Evolutionary conservation across 345 rosid genomes (phyloP).

Genomic region (Kernera saxatilis): DNA sequence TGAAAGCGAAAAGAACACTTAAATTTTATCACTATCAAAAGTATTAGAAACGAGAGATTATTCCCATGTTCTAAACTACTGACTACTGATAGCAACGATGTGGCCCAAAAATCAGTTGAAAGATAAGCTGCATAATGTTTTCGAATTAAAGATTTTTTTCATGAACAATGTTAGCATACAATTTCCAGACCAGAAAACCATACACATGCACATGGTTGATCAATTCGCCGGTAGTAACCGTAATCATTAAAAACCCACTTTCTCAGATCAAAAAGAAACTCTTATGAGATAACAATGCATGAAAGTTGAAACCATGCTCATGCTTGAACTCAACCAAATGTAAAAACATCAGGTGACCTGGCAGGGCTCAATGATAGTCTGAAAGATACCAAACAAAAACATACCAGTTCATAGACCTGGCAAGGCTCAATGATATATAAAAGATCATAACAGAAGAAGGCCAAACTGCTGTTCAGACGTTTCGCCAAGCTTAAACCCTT

Average conservation of each 20-base stretch:
- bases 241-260: neutral
- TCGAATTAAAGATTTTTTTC: neutral
- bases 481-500: constrained; percentile 95
- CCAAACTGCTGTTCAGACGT: constrained; percentile 95
- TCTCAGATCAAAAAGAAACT: neutral
- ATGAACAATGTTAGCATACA: constrained; percentile 3
- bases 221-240: neutral
- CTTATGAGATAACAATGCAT: neutral
- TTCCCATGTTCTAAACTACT: constrained; percentile 8
- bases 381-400: constrained; percentile 20
- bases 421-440: constrained; percentile 91
- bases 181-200: neutral
- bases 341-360: neutral
- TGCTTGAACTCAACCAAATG: constrained; percentile 8
- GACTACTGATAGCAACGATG: neutral
- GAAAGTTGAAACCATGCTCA: constrained; percentile 1
- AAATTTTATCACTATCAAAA: neutral
- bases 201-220: constrained; percentile 8
- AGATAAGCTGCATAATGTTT: constrained; percentile 3
- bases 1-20: constrained; percentile 2
- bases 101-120: neutral
- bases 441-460: constrained; percentile 97
- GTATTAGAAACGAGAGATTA: neutral
- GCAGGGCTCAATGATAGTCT: no score
- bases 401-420: constrained; percentile 95